phyloP scores from a whole-genome alignment of 139 green algal genomes.

The Trebouxia sp. region DNA sequence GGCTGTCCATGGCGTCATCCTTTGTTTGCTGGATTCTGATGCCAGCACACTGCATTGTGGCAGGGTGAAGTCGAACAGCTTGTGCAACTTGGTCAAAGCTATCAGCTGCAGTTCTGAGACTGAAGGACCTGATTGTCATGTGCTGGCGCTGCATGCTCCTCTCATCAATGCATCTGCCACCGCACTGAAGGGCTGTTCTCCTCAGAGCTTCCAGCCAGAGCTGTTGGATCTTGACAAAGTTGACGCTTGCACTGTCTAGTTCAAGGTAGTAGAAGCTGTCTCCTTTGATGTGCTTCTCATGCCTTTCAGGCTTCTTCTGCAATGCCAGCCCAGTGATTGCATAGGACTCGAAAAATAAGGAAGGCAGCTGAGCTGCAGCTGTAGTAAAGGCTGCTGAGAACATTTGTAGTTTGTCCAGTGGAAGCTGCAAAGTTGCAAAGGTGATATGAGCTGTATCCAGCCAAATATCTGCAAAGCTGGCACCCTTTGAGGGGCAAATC shows the following conservation, averaged over 20 bases:
- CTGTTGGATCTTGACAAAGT: neutral
- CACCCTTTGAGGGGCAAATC: neutral
- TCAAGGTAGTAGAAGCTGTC: slow-evolving; percentile 6
- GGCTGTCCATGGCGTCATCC: neutral
- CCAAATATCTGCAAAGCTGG: slow-evolving; percentile 9
- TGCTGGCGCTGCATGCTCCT: neutral
- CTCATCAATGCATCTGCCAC: neutral
- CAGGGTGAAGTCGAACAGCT: neutral
- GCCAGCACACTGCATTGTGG: neutral
- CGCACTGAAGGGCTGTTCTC: neutral
- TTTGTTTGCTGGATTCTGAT: neutral
- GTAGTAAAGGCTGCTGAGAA: neutral
- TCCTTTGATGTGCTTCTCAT: neutral
- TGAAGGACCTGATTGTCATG: slow-evolving; percentile 1
- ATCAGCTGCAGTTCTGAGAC: neutral
- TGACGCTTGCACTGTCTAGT: neutral
- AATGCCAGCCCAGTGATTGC: neutral
- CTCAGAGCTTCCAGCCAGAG: neutral
- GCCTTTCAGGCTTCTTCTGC: neutral
- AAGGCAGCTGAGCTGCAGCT: neutral
- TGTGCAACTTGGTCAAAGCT: neutral
- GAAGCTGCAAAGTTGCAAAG: neutral
- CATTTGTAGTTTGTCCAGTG: neutral
- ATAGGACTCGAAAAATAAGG: neutral
- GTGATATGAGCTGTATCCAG: slow-evolving; percentile 9